Evolutionary conservation across 2,329 filamentous ascomycete genomes (phyloP), one percentile per base, ranked within the genome.

Genomic region (Berkeleyomyces basicola): DNA sequence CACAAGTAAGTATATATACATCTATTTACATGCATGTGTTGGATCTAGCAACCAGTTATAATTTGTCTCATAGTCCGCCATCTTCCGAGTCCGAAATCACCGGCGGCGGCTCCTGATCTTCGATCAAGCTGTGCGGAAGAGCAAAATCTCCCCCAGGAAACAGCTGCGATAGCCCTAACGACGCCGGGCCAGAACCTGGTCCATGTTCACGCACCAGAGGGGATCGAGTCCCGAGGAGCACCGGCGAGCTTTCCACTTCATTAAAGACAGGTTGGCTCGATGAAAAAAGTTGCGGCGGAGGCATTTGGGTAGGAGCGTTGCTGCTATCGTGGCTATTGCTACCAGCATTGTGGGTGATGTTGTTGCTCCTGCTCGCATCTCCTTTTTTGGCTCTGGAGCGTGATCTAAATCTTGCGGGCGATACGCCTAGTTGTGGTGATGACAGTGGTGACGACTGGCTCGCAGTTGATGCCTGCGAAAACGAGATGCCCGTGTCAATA

Each of bases 81-180:
- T 72, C 70, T 7, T 75, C 72, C 46, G 72, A 75, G 65, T 74
- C 74, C 70, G 69, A 74, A 40, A 75, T 72, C 63, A 71, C 71
- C 11, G 68, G 69, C 4, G 70, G 70, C 16, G 58, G 40, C 46
- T 64, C 67, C 46, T 69, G 66, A 33, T 77, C 76, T 39, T 69
- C 66, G 6, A 77, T 31, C 62, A 78, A 69, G 64, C 75, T 77
- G 51, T 78, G 75, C 2, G 80, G 76, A 63, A 83, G 70, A 36
- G 10, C 71, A 80, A 75, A 69, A 82, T 61, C 40, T 65, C 79
- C 81, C 67, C 74, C 75, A 1, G 76, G 76, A 63, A 77, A 68
- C 16, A 81, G 71, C 69, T 83, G 78, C 7, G 78, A 79, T 7
- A 74, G 75, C 11, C 71, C 68, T 23, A 62, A 53, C 7, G 58